Percentiles rank a stretch among this genome's conserved stretches.
Evolutionary conservation across 1,284 basidiomycete species (phyloP).

Genomic region (Polyporus tsugae): DNA sequence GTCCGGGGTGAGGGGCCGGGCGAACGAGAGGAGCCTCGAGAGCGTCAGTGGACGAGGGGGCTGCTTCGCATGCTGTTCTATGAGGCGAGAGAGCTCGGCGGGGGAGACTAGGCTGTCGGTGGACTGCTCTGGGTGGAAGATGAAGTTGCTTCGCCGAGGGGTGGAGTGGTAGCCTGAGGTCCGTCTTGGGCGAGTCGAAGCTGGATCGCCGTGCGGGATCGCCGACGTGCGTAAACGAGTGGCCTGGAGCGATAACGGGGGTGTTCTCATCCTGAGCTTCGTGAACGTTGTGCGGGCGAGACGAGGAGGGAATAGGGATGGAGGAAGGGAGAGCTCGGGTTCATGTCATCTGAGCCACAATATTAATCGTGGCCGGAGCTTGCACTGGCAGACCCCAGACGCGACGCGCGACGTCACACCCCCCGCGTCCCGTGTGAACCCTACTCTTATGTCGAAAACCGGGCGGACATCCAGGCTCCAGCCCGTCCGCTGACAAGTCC

Average conservation of each 20-base stretch:
- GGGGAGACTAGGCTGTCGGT: constrained; percentile 35
- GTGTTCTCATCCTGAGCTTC: constrained; percentile 4
- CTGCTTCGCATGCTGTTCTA: constrained; percentile 62
- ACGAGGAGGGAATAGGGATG: not conserved
- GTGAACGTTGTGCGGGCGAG: not conserved
- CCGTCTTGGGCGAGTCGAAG: constrained; percentile 15
- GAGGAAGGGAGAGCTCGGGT: not conserved
- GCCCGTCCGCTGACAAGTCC: not conserved
- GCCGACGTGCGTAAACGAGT: not conserved
- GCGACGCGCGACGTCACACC: constrained; percentile 10
- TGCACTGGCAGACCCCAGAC: constrained; percentile 26
- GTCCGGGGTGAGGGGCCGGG: constrained; percentile 70
- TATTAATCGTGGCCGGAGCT: constrained; percentile 28
- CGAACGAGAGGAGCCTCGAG: constrained; percentile 74
- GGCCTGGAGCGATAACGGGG: not conserved
- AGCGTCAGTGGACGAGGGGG: constrained; percentile 73
- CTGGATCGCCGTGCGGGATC: not conserved
- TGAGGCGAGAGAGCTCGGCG: constrained; percentile 55
- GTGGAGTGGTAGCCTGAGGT: constrained; percentile 15
- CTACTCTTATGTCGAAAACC: not conserved
- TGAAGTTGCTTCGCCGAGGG: constrained; percentile 9
- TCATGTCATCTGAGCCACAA: constrained; percentile 17
- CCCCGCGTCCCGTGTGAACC: constrained; percentile 5
- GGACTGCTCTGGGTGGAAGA: constrained; percentile 18
- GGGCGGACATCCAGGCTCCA: not conserved